phyloP scores from a whole-genome alignment of 192 early-diverging fungal genomes.

The Umbelopsis ramanniana region DNA sequence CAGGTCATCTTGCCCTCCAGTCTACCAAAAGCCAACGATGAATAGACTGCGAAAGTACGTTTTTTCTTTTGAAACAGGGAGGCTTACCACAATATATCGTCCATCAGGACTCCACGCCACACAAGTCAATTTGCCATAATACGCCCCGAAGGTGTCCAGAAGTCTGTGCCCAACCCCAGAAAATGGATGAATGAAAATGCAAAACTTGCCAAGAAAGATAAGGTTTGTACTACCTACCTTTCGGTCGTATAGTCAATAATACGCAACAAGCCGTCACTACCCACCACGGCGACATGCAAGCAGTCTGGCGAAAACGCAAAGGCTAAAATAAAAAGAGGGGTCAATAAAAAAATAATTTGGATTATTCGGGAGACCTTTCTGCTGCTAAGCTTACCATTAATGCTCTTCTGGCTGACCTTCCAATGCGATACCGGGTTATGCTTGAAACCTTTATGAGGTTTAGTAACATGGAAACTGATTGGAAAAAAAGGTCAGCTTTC shows the following conservation, averaged over 20 bases:
- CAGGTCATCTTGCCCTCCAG: constrained; percentile 93
- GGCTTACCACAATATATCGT: constrained; percentile 66
- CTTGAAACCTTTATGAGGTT: constrained; percentile 65
- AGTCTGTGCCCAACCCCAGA: constrained; percentile 43
- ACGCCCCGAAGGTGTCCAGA: constrained; percentile 76
- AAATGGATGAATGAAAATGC: no score
- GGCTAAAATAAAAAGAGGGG: constrained; percentile 35
- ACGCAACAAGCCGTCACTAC: constrained; percentile 79
- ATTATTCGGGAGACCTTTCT: no score
- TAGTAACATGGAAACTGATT: constrained; percentile 56
- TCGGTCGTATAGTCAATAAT: constrained; percentile 78
- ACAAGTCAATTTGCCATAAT: constrained; percentile 87
- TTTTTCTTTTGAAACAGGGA: no score
- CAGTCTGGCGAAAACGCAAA: constrained; percentile 87
- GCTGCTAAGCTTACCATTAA: constrained; percentile 63
- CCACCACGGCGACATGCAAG: constrained; percentile 77
- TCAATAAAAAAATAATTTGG: no score
- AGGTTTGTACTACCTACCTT: constrained; percentile 32
- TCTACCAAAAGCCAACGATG: constrained; percentile 39
- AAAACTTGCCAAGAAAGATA: no score
- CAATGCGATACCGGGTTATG: constrained; percentile 85
- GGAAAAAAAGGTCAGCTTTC: neutral
- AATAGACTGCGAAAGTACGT: no score
- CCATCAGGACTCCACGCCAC: constrained; percentile 90
- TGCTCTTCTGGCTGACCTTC: constrained; percentile 68